phyloP scores from a whole-genome alignment of 2,329 filamentous ascomycete species.

The Teratosphaeria gauchensis region DNA sequence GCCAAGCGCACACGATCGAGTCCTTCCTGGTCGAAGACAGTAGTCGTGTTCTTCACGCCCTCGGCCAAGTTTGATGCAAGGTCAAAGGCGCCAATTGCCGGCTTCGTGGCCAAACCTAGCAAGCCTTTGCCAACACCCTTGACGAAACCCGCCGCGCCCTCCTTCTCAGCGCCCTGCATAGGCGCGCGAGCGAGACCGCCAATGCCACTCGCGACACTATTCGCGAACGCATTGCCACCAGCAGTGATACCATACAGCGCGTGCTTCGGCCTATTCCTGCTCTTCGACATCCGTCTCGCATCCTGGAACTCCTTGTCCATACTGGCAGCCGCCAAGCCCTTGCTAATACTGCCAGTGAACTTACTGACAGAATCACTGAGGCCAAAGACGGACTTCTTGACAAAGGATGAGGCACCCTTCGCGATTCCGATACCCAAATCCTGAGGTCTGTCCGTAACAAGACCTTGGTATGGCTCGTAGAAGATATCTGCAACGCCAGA shows the following conservation, averaged over 20 bases:
- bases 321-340: constrained; percentile 88
- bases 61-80: constrained; percentile 95
- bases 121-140: constrained; percentile 96
- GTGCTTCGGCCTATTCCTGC: constrained; percentile 91
- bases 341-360: constrained; percentile 92
- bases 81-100: constrained; percentile 91
- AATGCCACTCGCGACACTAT: constrained; percentile 84
- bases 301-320: constrained; percentile 99
- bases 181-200: constrained; percentile 89
- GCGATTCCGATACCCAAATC: constrained; percentile 92
- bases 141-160: constrained; percentile 87
- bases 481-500: constrained; percentile 97
- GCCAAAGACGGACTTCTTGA: constrained; percentile 97
- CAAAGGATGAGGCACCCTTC: constrained; percentile 90
- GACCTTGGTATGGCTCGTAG: constrained; percentile 96
- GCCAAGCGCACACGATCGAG: constrained; percentile 90
- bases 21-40: constrained; percentile 90
- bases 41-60: constrained; percentile 96
- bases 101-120: constrained; percentile 89
- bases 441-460: constrained; percentile 91
- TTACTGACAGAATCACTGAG: constrained; percentile 97
- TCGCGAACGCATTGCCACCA: constrained; percentile 89
- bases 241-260: constrained; percentile 92
- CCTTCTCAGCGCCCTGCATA: constrained; percentile 89
- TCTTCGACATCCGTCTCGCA: constrained; percentile 82